A percentile compares a stretch with the other conserved stretches of the same genome.
phyloP scores from a whole-genome alignment of 768 basidiomycete species.

The Tephrocybe rancida region DNA sequence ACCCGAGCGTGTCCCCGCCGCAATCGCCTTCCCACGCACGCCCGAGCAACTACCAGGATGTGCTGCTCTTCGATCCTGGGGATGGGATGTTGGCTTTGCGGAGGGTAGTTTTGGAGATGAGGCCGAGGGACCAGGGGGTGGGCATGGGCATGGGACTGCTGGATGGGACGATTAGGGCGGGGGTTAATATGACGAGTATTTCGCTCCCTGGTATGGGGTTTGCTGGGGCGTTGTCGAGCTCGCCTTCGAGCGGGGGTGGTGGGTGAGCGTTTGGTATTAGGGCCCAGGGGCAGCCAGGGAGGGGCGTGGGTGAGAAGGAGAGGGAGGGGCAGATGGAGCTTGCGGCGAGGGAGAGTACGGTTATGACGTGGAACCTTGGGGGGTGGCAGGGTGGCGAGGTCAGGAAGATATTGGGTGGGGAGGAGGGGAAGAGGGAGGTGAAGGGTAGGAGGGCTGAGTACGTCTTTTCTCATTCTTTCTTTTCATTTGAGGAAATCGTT shows the following conservation, averaged over 20 bases:
- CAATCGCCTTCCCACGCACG: slow-evolving; percentile 29
- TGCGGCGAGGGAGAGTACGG: slow-evolving; percentile 34
- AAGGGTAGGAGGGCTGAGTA: slow-evolving; percentile 36
- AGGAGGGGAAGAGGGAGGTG: slow-evolving; percentile 1
- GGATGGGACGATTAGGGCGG: slow-evolving; percentile 16
- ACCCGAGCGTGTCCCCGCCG: slow-evolving; percentile 20
- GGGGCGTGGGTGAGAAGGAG: slow-evolving; percentile 2
- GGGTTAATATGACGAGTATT: slow-evolving; percentile 45
- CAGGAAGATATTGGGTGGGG: slow-evolving; percentile 28
- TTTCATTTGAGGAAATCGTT: slow-evolving; percentile 1
- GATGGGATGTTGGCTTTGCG: slow-evolving; percentile 59
- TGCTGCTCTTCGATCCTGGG: slow-evolving; percentile 67
- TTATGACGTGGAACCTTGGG: slow-evolving; percentile 70
- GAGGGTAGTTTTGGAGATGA: slow-evolving; percentile 49
- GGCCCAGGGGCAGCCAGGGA: background rate
- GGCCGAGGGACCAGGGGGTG: slow-evolving; percentile 25
- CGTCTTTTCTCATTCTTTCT: slow-evolving; percentile 16
- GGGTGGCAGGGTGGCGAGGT: slow-evolving; percentile 59
- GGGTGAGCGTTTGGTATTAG: slow-evolving; percentile 1
- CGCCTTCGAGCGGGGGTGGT: slow-evolving; percentile 26
- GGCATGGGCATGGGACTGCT: slow-evolving; percentile 30
- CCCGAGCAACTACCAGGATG: slow-evolving; percentile 58
- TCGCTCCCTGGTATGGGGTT: slow-evolving; percentile 57
- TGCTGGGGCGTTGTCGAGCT: slow-evolving; percentile 33
- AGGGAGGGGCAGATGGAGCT: slow-evolving; percentile 34